Evolutionary conservation across 2,329 filamentous ascomycete genomes (phyloP), one percentile per base, ranked within the genome.

Genomic region (Colletotrichum chrysophilum): DNA sequence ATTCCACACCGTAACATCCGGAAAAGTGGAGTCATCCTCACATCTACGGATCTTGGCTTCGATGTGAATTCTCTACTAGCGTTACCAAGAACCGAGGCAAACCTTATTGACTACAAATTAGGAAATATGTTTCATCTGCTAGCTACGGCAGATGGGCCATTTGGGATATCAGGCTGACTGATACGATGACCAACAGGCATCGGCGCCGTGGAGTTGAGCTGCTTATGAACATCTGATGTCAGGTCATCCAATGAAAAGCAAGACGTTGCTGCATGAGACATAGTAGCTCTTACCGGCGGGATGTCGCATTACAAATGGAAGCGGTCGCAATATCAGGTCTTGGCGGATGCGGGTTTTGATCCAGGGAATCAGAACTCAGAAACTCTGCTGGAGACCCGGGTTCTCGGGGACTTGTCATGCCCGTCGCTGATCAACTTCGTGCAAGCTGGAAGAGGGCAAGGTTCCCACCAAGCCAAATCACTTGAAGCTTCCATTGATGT

Each of bases 141-240:
- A 13, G 43, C 43, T 52, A 7, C 3, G 43, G n/a, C 10, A 52
- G 12, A 21, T 21, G 12, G 6, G n/a, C 43, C n/a, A 52, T 1
- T 21, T 4, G n/a, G 4, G 10, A 52, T 24, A 24, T 24, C 10
- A 52, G 1, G 43, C 43, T 52, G n/a, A 52, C 6, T 2, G 6
- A 52, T 21, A 52, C 10, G 10, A 52, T 52, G 43, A 52, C 43
- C 43, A 52, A 52, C 43, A 52, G 43, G 12, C 43, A 7, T 52
- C n/a, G 43, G 43, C 43, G 43, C 43, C 43, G n/a, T 52, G 43
- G 43, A 52, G 43, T 52, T 52, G 43, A 52, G 43, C 43, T 52
- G 43, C 43, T 52, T 21, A 52, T 52, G n/a, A 52, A 52, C n/a
- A 1, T 13, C 43, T 21, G 43, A 13, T 52, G 10, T 52, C 43